Conservation (phyloP, 257 asterid genomes). For the Penstemon eatonii region DNA sequence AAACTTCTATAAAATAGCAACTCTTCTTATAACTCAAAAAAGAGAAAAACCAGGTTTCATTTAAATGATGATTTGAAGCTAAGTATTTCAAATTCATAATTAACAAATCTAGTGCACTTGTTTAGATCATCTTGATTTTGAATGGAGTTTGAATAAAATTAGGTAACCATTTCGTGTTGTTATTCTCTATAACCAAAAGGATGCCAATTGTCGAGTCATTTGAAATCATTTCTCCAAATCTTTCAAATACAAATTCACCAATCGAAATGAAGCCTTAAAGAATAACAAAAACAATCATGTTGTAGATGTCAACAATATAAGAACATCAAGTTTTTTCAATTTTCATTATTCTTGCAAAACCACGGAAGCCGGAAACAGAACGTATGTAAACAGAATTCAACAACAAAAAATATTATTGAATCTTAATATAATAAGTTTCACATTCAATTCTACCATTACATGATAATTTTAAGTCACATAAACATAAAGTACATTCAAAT, state of each 20-base stretch:
- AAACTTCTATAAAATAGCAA: neutral
- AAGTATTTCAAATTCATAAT: too few relatives aligned
- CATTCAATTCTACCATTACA: neutral
- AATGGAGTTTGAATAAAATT: too few relatives aligned
- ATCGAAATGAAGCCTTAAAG: neutral
- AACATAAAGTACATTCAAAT: neutral
- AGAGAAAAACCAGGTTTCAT: too few relatives aligned
- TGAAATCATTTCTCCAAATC: too few relatives aligned
- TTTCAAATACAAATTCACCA: too few relatives aligned
- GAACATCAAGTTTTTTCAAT: neutral
- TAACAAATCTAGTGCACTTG: too few relatives aligned
- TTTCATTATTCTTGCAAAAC: neutral
- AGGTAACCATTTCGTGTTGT: too few relatives aligned
- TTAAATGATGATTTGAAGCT: too few relatives aligned
- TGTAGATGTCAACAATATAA: constrained; percentile 9
- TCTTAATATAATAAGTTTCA: neutral
- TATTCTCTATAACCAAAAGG: too few relatives aligned
- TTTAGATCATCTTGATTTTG: too few relatives aligned
- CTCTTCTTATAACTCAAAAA: neutral
- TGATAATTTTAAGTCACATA: neutral
- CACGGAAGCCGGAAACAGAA: neutral
- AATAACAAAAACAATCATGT: neutral
- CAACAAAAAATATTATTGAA: neutral
- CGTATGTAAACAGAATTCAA: neutral
- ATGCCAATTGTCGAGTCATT: too few relatives aligned